Evolutionary conservation across 257 asterid species (phyloP).

Genomic region (Marsdenia floribunda): DNA sequence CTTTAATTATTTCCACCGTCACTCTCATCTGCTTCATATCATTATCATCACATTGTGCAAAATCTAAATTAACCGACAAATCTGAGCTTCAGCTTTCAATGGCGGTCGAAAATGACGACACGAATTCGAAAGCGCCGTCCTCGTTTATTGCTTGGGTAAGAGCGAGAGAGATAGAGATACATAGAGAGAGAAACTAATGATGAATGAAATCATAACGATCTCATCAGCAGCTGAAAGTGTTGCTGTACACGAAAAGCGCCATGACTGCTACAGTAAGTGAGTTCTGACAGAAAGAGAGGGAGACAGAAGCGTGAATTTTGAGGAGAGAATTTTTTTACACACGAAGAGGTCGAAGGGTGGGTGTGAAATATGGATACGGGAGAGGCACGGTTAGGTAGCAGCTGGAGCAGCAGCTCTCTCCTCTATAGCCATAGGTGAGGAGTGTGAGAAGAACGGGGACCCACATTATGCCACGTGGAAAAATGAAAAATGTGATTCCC

Average conservation of each 20-base stretch:
- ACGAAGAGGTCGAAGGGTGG: not conserved
- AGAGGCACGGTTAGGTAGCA: too few species aligned
- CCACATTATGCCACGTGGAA: not conserved
- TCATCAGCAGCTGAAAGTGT: too few species aligned
- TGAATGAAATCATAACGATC: too few species aligned
- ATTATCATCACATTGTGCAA: not conserved
- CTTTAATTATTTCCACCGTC: not conserved
- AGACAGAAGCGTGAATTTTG: not conserved
- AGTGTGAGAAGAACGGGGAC: not conserved
- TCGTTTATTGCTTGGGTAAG: too few species aligned
- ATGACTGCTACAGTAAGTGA: not conserved
- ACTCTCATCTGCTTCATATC: slow-evolving; percentile 1
- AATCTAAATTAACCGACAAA: not conserved
- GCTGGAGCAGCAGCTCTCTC: too few species aligned
- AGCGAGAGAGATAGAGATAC: not conserved
- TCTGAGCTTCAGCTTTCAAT: not conserved
- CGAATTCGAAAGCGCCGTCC: not conserved
- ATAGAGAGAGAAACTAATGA: too few species aligned
- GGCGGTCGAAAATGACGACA: not conserved
- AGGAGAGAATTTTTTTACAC: not conserved
- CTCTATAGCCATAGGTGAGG: too few species aligned
- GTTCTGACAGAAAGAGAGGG: not conserved
- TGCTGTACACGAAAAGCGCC: not conserved
- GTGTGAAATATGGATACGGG: too few species aligned
- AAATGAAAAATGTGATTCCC: not conserved